These are phyloP conservation scores for Corchorus capsularis DNA, from an alignment of 345 rosid genomes.

Conservation along the genomic window DNA sequence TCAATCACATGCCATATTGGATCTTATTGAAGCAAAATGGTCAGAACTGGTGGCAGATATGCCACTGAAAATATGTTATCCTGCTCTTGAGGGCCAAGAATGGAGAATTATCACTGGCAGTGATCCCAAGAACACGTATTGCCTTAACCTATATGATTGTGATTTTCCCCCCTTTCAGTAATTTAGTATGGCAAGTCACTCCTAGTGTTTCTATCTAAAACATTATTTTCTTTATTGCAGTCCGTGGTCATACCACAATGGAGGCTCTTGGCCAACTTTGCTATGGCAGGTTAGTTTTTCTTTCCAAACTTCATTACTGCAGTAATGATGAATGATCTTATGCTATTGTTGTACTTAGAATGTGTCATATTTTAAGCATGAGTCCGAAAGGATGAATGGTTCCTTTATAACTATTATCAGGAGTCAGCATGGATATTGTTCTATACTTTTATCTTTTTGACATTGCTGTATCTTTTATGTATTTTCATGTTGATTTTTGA, in stretches of 20 bases:
- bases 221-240: constrained; percentile 47
- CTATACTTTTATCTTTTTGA: not conserved
- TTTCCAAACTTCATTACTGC: not conserved
- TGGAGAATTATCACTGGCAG: constrained; percentile 88
- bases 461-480: not conserved
- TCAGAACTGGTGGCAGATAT: constrained; percentile 77
- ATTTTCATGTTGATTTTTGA: not conserved
- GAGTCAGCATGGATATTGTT: not conserved
- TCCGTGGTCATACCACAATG: constrained; percentile 97
- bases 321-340: not conserved
- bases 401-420: not conserved
- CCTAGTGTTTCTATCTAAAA: constrained; percentile 15
- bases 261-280: constrained; percentile 94
- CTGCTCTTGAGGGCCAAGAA: constrained; percentile 84
- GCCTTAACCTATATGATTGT: constrained; percentile 15
- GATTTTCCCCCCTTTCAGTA: constrained; percentile 7
- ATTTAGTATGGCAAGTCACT: not conserved
- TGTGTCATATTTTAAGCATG: not conserved
- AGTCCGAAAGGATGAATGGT: not conserved
- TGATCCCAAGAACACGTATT: constrained; percentile 92
- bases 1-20: constrained; percentile 89
- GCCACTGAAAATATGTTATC: constrained; percentile 86
- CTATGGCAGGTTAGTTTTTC: constrained; percentile 86
- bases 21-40: constrained; percentile 86
- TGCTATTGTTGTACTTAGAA: not conserved